Conservation (phyloP, 2,329 filamentous ascomycete species). For the Ilyonectria destructans region DNA sequence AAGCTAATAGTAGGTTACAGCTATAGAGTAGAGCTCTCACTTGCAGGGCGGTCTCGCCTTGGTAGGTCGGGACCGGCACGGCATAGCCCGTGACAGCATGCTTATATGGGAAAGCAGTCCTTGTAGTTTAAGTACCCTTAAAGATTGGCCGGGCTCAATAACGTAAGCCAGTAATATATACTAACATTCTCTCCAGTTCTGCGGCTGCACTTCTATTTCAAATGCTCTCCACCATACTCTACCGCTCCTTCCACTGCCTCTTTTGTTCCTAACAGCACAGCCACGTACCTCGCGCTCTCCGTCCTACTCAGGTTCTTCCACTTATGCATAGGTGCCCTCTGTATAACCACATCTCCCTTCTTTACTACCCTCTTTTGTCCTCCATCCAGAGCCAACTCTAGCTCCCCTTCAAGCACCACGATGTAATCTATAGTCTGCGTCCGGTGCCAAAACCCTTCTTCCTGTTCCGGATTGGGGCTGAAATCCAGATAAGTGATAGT, state of each 20-base stretch:
- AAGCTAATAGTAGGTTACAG: too few species aligned
- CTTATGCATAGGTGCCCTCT: background rate
- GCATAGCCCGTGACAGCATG: too few species aligned
- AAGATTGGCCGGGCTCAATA: too few species aligned
- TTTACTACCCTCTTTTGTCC: background rate
- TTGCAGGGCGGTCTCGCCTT: too few species aligned
- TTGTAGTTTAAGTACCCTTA: too few species aligned
- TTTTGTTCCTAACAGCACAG: background rate
- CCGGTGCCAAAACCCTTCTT: background rate
- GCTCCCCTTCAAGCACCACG: conserved; percentile 4
- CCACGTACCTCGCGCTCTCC: conserved; percentile 1
- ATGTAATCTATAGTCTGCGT: background rate
- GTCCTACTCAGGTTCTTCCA: conserved; percentile 5
- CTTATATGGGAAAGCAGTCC: too few species aligned
- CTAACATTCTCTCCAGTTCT: background rate
- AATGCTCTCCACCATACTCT: conserved; percentile 1
- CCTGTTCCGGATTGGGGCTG: background rate
- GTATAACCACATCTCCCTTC: background rate
- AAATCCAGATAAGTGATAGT: conserved; percentile 2
- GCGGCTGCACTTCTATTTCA: background rate
- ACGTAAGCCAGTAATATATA: too few species aligned
- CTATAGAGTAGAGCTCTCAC: too few species aligned
- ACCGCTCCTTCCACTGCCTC: background rate
- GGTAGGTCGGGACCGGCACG: too few species aligned
- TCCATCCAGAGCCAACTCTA: background rate